Base-by-base conservation (phyloP, 768 basidiomycete species). In the Pleurotus pulmonarius region DNA sequence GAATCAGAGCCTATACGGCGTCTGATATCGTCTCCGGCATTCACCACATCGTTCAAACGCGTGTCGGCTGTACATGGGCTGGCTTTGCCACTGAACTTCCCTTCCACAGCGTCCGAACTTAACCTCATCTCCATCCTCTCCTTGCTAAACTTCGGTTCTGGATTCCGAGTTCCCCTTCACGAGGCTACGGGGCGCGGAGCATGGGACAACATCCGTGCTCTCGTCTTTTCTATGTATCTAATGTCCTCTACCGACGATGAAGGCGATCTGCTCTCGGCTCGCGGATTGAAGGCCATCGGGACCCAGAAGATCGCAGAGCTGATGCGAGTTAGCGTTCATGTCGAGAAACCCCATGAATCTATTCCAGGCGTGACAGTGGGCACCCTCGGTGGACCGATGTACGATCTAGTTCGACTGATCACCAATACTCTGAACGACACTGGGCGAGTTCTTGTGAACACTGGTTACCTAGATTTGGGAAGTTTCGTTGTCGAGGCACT, bases 111-210 rank as follows among this genome's bases (percentile, higher is more conserved):
- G 4, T 82, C 87, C 43, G 93, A 96, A 70, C 75, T 96, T 57
- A 94, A 93, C 68, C 74, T 94, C 25, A 72, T 94, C n/a, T 83
- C 86, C 45, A 69, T 90, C 6, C 81, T 94, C 41, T 83, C 86
- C 2, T 76, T 94, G 13, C 78, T 96, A 34, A 94, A 94, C 67
- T 91, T 94, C 67, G 89, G 81, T 4, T 90, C 89, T 1, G 90
- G 89, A 37, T 94, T 90, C 68, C 87, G 90, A 22, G 74, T 78
- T 4, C 83, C 87, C 4, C 77, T 95, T 39, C 91, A 90, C 68
- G 70, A 71, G 12, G 82, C 83, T 56, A 87, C 87, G 2, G 83
- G 86, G 12, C 83, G 90, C 41, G 92, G 92, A 18, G 90, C 91
- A 59, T 93, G 86, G 81, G 90, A 94, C 68, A 84, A 83, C 55